Evolutionary conservation across 192 early-diverging fungal genomes (phyloP).

Genomic region (Umbelopsis vinacea): DNA sequence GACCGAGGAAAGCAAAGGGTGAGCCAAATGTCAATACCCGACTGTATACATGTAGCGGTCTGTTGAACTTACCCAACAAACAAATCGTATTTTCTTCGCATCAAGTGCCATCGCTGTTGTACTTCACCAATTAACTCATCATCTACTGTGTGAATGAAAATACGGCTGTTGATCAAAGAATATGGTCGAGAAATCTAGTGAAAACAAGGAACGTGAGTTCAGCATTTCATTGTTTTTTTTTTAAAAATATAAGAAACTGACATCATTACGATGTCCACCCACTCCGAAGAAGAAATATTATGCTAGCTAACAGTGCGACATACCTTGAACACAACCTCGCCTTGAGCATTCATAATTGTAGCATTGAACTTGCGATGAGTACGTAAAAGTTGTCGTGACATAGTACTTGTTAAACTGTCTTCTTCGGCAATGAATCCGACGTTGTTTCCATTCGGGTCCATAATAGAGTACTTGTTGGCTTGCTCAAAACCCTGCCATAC

Average conservation of each 20-base stretch:
- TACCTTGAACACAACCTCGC: slow-evolving; percentile 68
- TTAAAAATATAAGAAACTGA: no score
- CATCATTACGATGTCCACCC: no score
- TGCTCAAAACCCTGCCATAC: slow-evolving; percentile 73
- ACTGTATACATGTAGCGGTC: background rate
- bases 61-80: slow-evolving; percentile 60
- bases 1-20: background rate
- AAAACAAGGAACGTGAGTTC: background rate
- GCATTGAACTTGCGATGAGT: slow-evolving; percentile 81
- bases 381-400: slow-evolving; percentile 73
- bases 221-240: background rate
- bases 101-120: slow-evolving; percentile 84
- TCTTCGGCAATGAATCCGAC: slow-evolving; percentile 87
- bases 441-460: slow-evolving; percentile 62
- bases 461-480: slow-evolving; percentile 85
- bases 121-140: slow-evolving; percentile 78
- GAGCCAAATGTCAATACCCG: no score
- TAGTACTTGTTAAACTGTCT: slow-evolving; percentile 54
- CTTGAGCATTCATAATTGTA: slow-evolving; percentile 69
- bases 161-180: slow-evolving; percentile 77
- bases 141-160: slow-evolving; percentile 66
- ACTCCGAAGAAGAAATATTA: background rate
- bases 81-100: slow-evolving; percentile 82
- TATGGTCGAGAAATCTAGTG: slow-evolving; percentile 62
- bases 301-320: background rate